Evolutionary conservation across 1,139 yeast species (phyloP).

Genomic region (Debaryomyces robertsiae): DNA sequence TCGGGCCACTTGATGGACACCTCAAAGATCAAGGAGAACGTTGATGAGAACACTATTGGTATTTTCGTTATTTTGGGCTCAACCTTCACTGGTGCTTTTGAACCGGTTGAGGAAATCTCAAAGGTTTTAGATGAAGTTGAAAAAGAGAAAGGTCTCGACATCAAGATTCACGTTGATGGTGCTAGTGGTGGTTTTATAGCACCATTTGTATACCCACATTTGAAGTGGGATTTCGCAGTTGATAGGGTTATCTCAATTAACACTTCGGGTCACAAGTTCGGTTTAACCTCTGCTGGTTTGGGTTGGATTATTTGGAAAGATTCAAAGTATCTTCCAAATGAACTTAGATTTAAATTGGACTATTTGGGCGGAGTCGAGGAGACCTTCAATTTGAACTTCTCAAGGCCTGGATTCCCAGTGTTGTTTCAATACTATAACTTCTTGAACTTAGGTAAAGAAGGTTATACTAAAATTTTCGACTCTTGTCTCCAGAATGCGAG

Average conservation of each 20-base stretch:
- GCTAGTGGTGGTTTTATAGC: slow-evolving; percentile 91
- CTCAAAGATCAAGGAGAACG: slow-evolving; percentile 55
- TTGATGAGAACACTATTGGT: slow-evolving; percentile 93
- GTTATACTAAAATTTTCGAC: slow-evolving; percentile 65
- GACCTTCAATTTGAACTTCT: slow-evolving; percentile 82
- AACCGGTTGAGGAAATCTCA: slow-evolving; percentile 65
- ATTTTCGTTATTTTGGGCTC: slow-evolving; percentile 87
- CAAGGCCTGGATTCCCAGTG: slow-evolving; percentile 92
- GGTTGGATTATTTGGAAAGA: slow-evolving; percentile 93
- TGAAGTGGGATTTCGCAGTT: slow-evolving; percentile 80
- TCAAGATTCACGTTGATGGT: slow-evolving; percentile 91
- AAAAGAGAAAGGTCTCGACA: slow-evolving; percentile 62
- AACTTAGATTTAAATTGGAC: slow-evolving; percentile 73
- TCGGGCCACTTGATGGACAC: slow-evolving; percentile 69
- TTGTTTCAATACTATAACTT: slow-evolving; percentile 85
- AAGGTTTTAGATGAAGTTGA: slow-evolving; percentile 68
- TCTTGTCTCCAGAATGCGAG: slow-evolving; percentile 71
- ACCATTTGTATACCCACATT: slow-evolving; percentile 75
- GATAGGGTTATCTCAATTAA: slow-evolving; percentile 82
- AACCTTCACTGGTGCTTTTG: slow-evolving; percentile 92
- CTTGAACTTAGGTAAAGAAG: slow-evolving; percentile 67
- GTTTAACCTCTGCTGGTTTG: slow-evolving; percentile 84
- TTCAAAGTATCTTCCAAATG: slow-evolving; percentile 62
- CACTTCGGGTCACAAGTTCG: slow-evolving; percentile 94
- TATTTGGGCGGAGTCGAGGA: slow-evolving; percentile 91